Percentiles rank a stretch among this genome's conserved stretches.
phyloP scores from a whole-genome alignment of 2,329 filamentous ascomycete species.

The Trichoderma koningii region DNA sequence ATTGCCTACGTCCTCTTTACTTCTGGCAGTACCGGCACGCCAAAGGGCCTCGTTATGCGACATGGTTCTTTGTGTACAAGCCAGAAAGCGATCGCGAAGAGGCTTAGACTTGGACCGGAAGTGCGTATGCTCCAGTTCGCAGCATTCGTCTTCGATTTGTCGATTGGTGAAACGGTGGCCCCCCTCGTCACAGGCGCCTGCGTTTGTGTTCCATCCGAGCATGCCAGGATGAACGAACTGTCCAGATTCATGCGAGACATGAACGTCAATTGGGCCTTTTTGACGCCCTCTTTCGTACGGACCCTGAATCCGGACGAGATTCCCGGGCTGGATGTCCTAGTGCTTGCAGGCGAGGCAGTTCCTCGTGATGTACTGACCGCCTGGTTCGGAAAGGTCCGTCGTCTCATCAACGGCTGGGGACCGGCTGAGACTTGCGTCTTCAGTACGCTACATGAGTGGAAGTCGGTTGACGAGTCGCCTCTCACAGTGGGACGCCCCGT shows the following conservation, averaged over 20 bases:
- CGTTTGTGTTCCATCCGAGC: constrained; percentile 31
- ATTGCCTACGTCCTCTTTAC: constrained; percentile 50
- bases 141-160: constrained; percentile 28
- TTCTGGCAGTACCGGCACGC: constrained; percentile 53
- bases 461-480: not conserved
- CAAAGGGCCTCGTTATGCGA: constrained; percentile 43
- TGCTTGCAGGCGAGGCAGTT: constrained; percentile 23
- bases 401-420: constrained; percentile 45
- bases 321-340: constrained; percentile 7
- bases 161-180: constrained; percentile 25
- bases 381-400: constrained; percentile 35
- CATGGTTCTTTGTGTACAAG: constrained; percentile 26
- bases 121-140: constrained; percentile 28
- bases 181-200: constrained; percentile 28
- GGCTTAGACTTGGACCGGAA: not conserved
- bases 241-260: constrained; percentile 5
- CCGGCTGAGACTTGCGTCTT: constrained; percentile 45
- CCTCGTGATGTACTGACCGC: not conserved
- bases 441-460: constrained; percentile 10
- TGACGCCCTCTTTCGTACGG: constrained; percentile 16
- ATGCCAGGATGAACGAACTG: constrained; percentile 24
- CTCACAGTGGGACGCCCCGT: constrained; percentile 20
- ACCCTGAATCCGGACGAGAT: constrained; percentile 2
- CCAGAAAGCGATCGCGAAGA: not conserved
- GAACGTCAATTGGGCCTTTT: not conserved